phyloP scores from a whole-genome alignment of 2,329 filamentous ascomycete species.

The Alternaria alternata region DNA sequence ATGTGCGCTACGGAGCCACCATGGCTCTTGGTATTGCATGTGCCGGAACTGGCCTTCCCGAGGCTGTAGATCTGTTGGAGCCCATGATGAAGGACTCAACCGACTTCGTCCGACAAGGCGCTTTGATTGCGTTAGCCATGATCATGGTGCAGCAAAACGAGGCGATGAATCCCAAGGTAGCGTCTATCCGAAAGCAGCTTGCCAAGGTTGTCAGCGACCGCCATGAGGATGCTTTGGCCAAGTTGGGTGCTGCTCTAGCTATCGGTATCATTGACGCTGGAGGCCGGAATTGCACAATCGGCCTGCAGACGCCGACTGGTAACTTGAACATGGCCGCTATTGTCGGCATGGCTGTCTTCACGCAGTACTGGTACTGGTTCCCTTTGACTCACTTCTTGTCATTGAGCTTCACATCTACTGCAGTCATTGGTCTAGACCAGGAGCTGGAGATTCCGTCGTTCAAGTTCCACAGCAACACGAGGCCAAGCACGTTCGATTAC shows the following conservation, averaged over 20 bases:
- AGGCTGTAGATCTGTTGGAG: constrained; percentile 95
- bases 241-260: constrained; percentile 93
- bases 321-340: constrained; percentile 99
- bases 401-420: constrained; percentile 94
- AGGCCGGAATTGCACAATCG: constrained; percentile 97
- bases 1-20: constrained; percentile 95
- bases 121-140: constrained; percentile 93
- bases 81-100: constrained; percentile 99
- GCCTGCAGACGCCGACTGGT: constrained; percentile 94
- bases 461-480: constrained; percentile 94
- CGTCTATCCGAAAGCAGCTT: constrained; percentile 87
- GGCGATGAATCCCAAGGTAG: constrained; percentile 96
- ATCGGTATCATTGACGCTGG: constrained; percentile 98
- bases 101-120: constrained; percentile 97
- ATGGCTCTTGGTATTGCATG: constrained; percentile 99
- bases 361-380: constrained; percentile 99
- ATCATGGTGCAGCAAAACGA: constrained; percentile 99
- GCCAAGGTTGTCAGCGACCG: constrained; percentile 94
- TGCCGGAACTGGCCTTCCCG: constrained; percentile 92
- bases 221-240: constrained; percentile 99
- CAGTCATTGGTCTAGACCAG: constrained; percentile 92
- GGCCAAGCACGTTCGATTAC: constrained; percentile 96
- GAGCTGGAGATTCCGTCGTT: constrained; percentile 92
- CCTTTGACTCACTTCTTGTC: constrained; percentile 97
- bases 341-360: constrained; percentile 97